phyloP scores from a whole-genome alignment of 1,284 basidiomycete genomes.

The Somion occarium region DNA sequence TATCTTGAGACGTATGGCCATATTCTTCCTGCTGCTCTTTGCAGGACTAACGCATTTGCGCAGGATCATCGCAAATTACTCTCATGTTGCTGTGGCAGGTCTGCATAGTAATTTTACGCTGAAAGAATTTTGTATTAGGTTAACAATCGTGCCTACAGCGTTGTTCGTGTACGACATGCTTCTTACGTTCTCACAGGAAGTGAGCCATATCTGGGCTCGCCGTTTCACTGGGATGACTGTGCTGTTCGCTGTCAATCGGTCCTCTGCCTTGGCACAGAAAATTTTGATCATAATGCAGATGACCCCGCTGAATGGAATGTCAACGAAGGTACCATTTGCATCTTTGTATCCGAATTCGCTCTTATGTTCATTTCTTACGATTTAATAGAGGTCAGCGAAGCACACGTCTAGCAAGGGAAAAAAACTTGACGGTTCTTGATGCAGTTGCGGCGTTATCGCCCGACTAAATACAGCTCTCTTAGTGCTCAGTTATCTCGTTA shows the following conservation, averaged over 20 bases:
- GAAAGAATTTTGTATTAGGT: too few species aligned
- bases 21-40: too few species aligned
- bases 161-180: not conserved
- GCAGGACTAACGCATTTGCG: too few species aligned
- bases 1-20: too few species aligned
- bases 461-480: not conserved
- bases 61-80: slow-evolving; percentile 2
- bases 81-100: slow-evolving; percentile 2
- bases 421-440: not conserved
- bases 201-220: not conserved
- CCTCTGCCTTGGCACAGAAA: not conserved
- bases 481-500: not conserved
- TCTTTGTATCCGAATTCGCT: not conserved
- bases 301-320: not conserved
- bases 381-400: not conserved
- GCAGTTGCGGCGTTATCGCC: not conserved
- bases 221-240: not conserved
- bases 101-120: too few species aligned
- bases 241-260: slow-evolving; percentile 1
- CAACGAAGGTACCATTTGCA: not conserved
- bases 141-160: not conserved
- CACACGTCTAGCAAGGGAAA: too few species aligned
- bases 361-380: not conserved
- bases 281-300: not conserved
- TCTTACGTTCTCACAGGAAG: not conserved